A percentile compares a stretch with the other conserved stretches of the same genome.
These are phyloP conservation scores for Calendula officinalis DNA, from an alignment of 129 eudicot species.

Conservation along the genomic window DNA sequence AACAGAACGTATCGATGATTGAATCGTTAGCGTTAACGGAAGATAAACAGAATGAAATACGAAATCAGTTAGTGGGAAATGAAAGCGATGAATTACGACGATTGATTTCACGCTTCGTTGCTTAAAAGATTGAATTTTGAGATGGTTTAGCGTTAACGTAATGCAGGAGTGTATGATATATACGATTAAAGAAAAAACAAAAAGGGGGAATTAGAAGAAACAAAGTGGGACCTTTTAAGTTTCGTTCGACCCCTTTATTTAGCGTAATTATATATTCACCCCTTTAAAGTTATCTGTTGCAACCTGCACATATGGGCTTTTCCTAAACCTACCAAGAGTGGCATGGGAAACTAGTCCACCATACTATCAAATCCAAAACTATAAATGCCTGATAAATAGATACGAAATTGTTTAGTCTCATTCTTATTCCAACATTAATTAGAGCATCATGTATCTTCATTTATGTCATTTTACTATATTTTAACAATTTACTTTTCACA, in stretches of 20 bases:
- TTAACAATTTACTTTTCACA: too few relatives aligned
- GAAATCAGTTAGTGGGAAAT: constrained; percentile 16
- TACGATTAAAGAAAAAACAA: constrained; percentile 20
- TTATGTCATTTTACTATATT: too few relatives aligned
- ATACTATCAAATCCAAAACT: too few relatives aligned
- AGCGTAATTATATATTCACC: background rate
- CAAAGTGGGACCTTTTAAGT: constrained; percentile 1
- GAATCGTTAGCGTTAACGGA: constrained; percentile 23
- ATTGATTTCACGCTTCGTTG: constrained; percentile 11
- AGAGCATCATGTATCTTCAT: too few relatives aligned
- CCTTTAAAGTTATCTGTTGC: background rate
- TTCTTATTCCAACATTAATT: too few relatives aligned
- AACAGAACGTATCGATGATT: constrained; percentile 15
- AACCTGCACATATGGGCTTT: background rate
- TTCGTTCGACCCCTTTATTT: constrained; percentile 1
- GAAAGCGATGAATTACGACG: background rate
- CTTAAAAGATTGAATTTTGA: constrained; percentile 38
- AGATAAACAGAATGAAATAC: constrained; percentile 18
- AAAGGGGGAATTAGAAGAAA: constrained; percentile 11
- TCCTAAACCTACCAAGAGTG: too few relatives aligned
- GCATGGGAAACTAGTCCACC: too few relatives aligned
- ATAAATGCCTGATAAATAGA: too few relatives aligned
- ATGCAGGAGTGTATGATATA: constrained; percentile 32
- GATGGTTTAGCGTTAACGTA: constrained; percentile 36
- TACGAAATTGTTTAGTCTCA: too few relatives aligned